Evolutionary conservation across 495 filamentous ascomycete genomes (phyloP).

Genomic region (Massariosphaeria phaeospora): DNA sequence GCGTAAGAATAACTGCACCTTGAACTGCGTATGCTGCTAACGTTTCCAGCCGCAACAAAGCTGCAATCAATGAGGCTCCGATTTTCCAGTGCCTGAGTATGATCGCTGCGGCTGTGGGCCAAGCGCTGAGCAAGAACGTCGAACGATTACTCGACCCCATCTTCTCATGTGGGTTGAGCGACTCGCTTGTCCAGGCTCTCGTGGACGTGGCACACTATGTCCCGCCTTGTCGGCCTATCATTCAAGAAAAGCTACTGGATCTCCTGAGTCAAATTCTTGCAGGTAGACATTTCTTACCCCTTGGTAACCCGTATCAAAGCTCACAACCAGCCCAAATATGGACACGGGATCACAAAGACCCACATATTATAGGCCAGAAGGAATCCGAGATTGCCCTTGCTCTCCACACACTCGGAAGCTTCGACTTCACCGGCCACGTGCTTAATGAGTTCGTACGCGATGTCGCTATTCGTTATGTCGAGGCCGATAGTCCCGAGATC

Average conservation of each 20-base stretch:
- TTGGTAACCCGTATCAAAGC: slow-evolving; percentile 76
- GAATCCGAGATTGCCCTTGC: slow-evolving; percentile 89
- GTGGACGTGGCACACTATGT: slow-evolving; percentile 99
- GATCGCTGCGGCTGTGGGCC: slow-evolving; percentile 88
- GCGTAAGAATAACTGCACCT: slow-evolving; percentile 31
- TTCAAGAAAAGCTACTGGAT: slow-evolving; percentile 89
- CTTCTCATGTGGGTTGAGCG: slow-evolving; percentile 89
- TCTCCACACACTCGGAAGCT: slow-evolving; percentile 87
- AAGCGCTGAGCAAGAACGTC: slow-evolving; percentile 97
- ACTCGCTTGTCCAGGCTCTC: slow-evolving; percentile 86
- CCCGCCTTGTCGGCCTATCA: slow-evolving; percentile 82
- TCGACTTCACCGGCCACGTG: slow-evolving; percentile 91
- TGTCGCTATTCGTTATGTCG: slow-evolving; percentile 95
- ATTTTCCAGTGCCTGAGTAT: slow-evolving; percentile 98
- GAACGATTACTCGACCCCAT: slow-evolving; percentile 92
- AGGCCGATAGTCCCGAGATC: slow-evolving; percentile 89
- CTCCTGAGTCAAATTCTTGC: slow-evolving; percentile 92
- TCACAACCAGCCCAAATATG: slow-evolving; percentile 61
- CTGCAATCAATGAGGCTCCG: slow-evolving; percentile 66
- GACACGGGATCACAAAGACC: slow-evolving; percentile 79
- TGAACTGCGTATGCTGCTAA: not conserved
- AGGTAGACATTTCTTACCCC: slow-evolving; percentile 81
- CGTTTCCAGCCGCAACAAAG: slow-evolving; percentile 39
- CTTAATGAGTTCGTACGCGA: slow-evolving; percentile 98
- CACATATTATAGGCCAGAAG: slow-evolving; percentile 61